Percentiles rank a stretch among this genome's conserved stretches.
phyloP scores from a whole-genome alignment of 352 stramenopile species.

The Peronospora belbahrii region DNA sequence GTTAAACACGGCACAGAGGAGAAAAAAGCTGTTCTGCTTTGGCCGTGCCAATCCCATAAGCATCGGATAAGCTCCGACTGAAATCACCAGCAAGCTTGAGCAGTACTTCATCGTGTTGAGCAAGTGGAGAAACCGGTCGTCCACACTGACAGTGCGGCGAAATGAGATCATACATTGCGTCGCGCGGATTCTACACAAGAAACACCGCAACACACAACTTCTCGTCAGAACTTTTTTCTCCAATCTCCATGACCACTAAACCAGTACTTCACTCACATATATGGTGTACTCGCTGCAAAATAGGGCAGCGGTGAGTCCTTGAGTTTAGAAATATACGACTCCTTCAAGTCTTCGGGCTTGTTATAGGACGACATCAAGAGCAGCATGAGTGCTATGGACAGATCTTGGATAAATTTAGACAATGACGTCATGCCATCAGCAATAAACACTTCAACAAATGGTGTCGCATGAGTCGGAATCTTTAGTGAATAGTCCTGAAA shows the following conservation, averaged over 20 bases:
- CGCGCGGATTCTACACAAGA: conserved; percentile 47
- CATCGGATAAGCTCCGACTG: conserved; percentile 64
- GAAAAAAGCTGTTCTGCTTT: conserved; percentile 61
- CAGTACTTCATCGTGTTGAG: conserved; percentile 85
- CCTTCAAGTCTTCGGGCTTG: conserved; percentile 34
- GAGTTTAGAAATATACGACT: conserved; percentile 62
- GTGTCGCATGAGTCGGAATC: conserved; percentile 43
- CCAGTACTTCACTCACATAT: conserved; percentile 41
- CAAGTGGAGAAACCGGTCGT: conserved; percentile 75
- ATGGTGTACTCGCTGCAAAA: conserved; percentile 55
- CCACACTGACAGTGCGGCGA: conserved; percentile 50
- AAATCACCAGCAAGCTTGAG: conserved; percentile 73
- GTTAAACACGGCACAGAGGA: conserved; percentile 83
- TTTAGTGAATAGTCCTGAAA: conserved; percentile 56
- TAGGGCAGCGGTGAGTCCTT: conserved; percentile 68
- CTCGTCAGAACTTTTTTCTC: background rate
- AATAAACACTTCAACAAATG: conserved; percentile 75
- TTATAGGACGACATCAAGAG: conserved; percentile 47
- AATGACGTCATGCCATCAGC: conserved; percentile 74
- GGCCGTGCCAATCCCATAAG: conserved; percentile 42
- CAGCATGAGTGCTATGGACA: conserved; percentile 53
- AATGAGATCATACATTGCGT: conserved; percentile 81
- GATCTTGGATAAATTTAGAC: conserved; percentile 80
- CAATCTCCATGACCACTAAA: background rate
- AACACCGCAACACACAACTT: background rate